Conservation (phyloP, 2,329 filamentous ascomycete species). For the Madurella fahalii region DNA sequence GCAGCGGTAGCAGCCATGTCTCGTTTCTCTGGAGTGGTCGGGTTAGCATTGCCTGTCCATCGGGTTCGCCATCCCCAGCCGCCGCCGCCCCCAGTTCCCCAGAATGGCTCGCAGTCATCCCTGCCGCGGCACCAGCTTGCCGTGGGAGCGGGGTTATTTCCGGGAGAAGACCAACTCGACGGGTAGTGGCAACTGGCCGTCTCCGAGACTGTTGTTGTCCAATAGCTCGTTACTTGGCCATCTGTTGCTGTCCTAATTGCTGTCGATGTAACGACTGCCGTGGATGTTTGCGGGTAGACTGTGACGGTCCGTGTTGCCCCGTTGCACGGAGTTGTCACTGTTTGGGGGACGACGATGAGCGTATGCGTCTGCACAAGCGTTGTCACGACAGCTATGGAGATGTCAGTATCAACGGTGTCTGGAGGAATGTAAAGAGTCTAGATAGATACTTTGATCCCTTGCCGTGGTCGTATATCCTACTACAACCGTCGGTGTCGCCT, state of each 20-base stretch:
- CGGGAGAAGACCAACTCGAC: conserved; percentile 19
- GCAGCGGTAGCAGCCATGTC: conserved; percentile 16
- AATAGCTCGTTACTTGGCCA: conserved; percentile 30
- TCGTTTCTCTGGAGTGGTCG: conserved; percentile 19
- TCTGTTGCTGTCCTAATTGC: conserved; percentile 33
- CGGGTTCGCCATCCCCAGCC: no score
- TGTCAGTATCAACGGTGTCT: not conserved
- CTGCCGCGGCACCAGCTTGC: no score
- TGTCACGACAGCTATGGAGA: conserved; percentile 25
- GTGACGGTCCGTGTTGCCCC: conserved; percentile 36
- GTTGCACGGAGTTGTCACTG: conserved; percentile 33
- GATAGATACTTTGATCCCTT: conserved; percentile 30
- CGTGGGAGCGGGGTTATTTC: no score
- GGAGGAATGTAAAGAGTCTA: no score
- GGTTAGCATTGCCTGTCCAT: conserved; percentile 1
- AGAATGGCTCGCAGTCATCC: no score
- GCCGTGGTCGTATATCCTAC: conserved; percentile 37
- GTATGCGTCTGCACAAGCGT: conserved; percentile 33
- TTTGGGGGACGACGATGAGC: conserved; percentile 31
- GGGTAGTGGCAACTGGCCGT: conserved; percentile 35
- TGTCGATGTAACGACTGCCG: conserved; percentile 30
- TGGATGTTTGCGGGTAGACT: conserved; percentile 31
- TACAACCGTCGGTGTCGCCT: conserved; percentile 37
- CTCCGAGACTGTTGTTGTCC: conserved; percentile 31
- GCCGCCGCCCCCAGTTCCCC: no score